phyloP scores from a whole-genome alignment of 805 yeast species.

The Spathaspora gorwiae region DNA sequence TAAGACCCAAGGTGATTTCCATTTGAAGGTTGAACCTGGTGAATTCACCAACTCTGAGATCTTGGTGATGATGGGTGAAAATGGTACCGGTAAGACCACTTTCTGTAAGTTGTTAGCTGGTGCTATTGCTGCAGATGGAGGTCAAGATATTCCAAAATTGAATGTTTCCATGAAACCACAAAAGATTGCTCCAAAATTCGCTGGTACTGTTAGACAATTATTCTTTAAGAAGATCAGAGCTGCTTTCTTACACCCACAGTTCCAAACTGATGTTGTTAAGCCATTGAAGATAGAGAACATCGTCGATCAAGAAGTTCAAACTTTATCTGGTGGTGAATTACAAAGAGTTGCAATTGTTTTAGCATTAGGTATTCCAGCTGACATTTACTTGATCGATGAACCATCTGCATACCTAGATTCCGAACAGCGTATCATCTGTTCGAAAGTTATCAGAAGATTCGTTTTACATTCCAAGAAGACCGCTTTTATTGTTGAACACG shows the following conservation, averaged over 20 bases:
- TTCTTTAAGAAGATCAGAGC: slow-evolving; percentile 96
- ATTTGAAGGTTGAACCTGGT: slow-evolving; percentile 75
- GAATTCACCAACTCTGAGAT: slow-evolving; percentile 95
- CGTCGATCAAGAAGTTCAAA: slow-evolving; percentile 96
- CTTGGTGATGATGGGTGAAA: slow-evolving; percentile 99
- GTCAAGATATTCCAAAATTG: slow-evolving; percentile 74
- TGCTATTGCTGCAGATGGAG: slow-evolving; percentile 80
- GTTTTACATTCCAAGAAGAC: slow-evolving; percentile 95
- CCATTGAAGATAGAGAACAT: slow-evolving; percentile 91
- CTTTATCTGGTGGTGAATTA: slow-evolving; percentile 98
- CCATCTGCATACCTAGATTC: slow-evolving; percentile 99
- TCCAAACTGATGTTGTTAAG: slow-evolving; percentile 96
- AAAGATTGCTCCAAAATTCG: slow-evolving; percentile 97
- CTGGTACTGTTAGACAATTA: slow-evolving; percentile 97
- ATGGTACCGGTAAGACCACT: slow-evolving; percentile 99
- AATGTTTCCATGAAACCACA: slow-evolving; percentile 98
- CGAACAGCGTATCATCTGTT: slow-evolving; percentile 98
- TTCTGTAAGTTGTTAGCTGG: slow-evolving; percentile 95
- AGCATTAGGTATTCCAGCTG: slow-evolving; percentile 92
- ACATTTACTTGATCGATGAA: slow-evolving; percentile 94
- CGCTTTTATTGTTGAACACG: slow-evolving; percentile 99
- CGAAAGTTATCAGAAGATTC: slow-evolving; percentile 96
- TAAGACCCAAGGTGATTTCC: slow-evolving; percentile 96
- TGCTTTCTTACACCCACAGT: slow-evolving; percentile 91
- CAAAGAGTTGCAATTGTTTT: slow-evolving; percentile 98